Base-by-base conservation (phyloP, 2,329 filamentous ascomycete genomes). In the Gremmenia infestans region DNA sequence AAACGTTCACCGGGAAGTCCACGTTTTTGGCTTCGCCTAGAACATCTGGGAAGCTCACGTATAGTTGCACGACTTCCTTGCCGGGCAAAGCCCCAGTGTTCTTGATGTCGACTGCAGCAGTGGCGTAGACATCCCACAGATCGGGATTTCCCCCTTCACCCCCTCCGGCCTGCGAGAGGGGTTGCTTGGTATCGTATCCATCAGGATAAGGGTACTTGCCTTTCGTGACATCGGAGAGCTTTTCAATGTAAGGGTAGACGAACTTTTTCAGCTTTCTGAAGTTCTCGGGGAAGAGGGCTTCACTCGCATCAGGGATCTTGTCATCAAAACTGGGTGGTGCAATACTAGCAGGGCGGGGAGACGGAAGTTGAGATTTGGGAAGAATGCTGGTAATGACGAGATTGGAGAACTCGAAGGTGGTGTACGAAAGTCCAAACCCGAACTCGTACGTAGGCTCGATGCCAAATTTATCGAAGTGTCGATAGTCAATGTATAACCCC, bases 401-500 rank as follows among this genome's bases (percentile, higher is more conserved):
- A 22, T 79, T 76, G 1, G 78, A 76, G 35, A 85, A 76, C 11
- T 79, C 73, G 68, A 84, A 90, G 1, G 72, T 79, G 3, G 81
- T 87, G 72, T 88, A 88, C 2, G 81, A 85, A 1, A 97, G 79
- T 0, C 92, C 93, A 58, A 85, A 92, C 0, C 93, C 92, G 65
- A 97, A 97, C 48, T 90, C 88, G 68, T 86, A 97, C 1, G 88
- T 86, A 0, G 92, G 92, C 5, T 78, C 77, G 57, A 94, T 86
- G 55, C 79, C 76, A 53, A 86, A 72, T 68, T 87, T 89, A 75
- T 96, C 91, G 64, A 97, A 92, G 71, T 92, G 82, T 12, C 91
- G 86, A 73, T 97, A 96, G 74, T 97, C 93, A 63, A 95, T 85
- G 68, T 92, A 92, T 0, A 96, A 73, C 0, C 90, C 90, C 68